phyloP scores from a whole-genome alignment of 2,329 filamentous ascomycete species.

The Ampelomyces quisqualis region DNA sequence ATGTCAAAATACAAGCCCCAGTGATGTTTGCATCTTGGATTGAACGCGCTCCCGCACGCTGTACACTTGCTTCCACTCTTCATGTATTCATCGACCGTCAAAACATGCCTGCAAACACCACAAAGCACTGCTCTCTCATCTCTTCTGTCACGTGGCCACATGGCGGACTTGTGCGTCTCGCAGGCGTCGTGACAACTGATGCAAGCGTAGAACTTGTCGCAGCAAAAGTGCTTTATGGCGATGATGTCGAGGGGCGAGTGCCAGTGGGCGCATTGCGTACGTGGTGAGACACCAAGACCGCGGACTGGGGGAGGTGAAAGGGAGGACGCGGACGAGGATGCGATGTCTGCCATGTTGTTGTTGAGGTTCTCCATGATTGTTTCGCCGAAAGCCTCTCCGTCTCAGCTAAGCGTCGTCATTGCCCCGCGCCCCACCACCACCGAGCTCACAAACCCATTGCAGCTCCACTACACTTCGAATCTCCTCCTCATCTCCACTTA shows the following conservation, averaged over 20 bases:
- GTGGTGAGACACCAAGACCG: constrained; percentile 29
- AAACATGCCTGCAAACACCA: constrained; percentile 31
- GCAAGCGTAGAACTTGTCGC: constrained; percentile 42
- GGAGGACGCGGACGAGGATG: too few relatives aligned
- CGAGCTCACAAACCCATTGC: constrained; percentile 21
- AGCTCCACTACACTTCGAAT: constrained; percentile 30
- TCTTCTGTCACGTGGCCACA: constrained; percentile 25
- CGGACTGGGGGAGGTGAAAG: constrained; percentile 27
- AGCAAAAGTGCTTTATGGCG: constrained; percentile 42
- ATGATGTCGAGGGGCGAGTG: constrained; percentile 40
- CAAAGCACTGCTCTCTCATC: constrained; percentile 33
- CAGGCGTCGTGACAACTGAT: constrained; percentile 36
- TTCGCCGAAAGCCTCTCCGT: constrained; percentile 36
- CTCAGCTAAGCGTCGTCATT: constrained; percentile 18
- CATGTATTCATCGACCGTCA: constrained; percentile 36
- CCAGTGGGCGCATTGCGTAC: constrained; percentile 40
- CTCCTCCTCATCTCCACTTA: constrained; percentile 1
- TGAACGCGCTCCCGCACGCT: constrained; percentile 32
- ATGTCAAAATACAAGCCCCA: constrained; percentile 42
- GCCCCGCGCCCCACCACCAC: constrained; percentile 34
- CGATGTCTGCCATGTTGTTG: too few relatives aligned
- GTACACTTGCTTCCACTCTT: constrained; percentile 30
- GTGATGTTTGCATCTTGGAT: constrained; percentile 40
- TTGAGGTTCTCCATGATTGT: constrained; percentile 34
- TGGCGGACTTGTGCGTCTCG: constrained; percentile 25